phyloP scores from a whole-genome alignment of 1,284 basidiomycete genomes.

The Schizophyllum amplum region DNA sequence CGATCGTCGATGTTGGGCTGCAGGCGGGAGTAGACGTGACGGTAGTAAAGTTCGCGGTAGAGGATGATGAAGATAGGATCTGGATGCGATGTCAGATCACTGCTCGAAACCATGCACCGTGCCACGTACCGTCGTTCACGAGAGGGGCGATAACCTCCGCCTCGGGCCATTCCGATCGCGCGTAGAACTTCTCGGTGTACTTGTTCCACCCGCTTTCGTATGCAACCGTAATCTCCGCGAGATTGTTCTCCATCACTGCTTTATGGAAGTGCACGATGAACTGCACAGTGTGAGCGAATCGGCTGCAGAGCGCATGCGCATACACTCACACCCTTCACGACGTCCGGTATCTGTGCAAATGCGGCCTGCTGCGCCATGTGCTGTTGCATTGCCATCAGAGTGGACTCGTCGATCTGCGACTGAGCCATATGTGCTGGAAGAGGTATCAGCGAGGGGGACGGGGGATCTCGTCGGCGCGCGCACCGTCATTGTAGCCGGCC shows the following conservation, averaged over 20 bases:
- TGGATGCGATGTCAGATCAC: conserved; percentile 20
- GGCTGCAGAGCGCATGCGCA: conserved; percentile 2
- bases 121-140: conserved; percentile 77
- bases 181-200: conserved; percentile 92
- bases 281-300: conserved; percentile 28
- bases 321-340: conserved; percentile 64
- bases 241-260: conserved; percentile 80
- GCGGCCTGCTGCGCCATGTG: conserved; percentile 76
- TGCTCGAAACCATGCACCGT: conserved; percentile 1
- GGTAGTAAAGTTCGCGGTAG: conserved; percentile 92
- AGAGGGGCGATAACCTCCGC: conserved; percentile 92
- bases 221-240: conserved; percentile 82
- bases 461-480: conserved; percentile 2
- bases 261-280: conserved; percentile 90
- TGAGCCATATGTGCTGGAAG: conserved; percentile 35
- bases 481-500: conserved; percentile 57
- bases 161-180: conserved; percentile 95
- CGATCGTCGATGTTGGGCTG: conserved; percentile 95
- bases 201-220: conserved; percentile 98
- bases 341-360: conserved; percentile 71
- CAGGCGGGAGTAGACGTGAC: conserved; percentile 92
- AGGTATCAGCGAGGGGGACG: conserved; percentile 1
- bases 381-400: conserved; percentile 63
- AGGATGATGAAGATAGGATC: conserved; percentile 94
- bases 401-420: conserved; percentile 58